phyloP scores from a whole-genome alignment of 257 asterid species.

The Craterostigma plantagineum region DNA sequence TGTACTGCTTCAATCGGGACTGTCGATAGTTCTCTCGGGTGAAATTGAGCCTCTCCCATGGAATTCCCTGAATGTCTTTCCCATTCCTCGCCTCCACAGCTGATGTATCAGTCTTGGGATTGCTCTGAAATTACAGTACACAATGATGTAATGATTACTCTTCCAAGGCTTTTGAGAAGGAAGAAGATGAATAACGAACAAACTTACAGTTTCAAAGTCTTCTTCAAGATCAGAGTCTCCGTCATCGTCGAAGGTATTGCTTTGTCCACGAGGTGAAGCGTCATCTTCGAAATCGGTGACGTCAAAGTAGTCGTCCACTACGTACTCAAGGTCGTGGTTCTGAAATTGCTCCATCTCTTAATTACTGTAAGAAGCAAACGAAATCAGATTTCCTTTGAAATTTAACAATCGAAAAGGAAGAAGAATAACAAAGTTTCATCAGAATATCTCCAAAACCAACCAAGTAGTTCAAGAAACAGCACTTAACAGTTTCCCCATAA shows the following conservation, averaged over 20 bases:
- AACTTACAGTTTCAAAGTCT: conserved; percentile 34
- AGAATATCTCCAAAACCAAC: too few relatives aligned
- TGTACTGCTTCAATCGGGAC: conserved; percentile 62
- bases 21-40: conserved; percentile 65
- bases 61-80: conserved; percentile 94
- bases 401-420: too few relatives aligned
- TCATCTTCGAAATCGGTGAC: conserved; percentile 23
- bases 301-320: conserved; percentile 29
- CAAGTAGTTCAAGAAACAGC: too few relatives aligned
- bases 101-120: conserved; percentile 53
- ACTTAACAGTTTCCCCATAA: too few relatives aligned
- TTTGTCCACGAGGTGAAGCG: conserved; percentile 13
- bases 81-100: conserved; percentile 71
- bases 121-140: conserved; percentile 15
- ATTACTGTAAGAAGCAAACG: conserved; percentile 5
- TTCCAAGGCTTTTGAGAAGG: not conserved
- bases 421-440: too few relatives aligned
- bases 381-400: too few relatives aligned
- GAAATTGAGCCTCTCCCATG: conserved; percentile 76
- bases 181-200: not conserved
- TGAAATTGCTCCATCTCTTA: conserved; percentile 37
- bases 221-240: conserved; percentile 55
- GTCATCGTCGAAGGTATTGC: conserved; percentile 12
- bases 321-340: conserved; percentile 41
- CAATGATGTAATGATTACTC: not conserved